Evolutionary conservation across 2,329 filamentous ascomycete genomes (phyloP), one percentile per base, ranked within the genome.

Genomic region (Botrytis fragariae): DNA sequence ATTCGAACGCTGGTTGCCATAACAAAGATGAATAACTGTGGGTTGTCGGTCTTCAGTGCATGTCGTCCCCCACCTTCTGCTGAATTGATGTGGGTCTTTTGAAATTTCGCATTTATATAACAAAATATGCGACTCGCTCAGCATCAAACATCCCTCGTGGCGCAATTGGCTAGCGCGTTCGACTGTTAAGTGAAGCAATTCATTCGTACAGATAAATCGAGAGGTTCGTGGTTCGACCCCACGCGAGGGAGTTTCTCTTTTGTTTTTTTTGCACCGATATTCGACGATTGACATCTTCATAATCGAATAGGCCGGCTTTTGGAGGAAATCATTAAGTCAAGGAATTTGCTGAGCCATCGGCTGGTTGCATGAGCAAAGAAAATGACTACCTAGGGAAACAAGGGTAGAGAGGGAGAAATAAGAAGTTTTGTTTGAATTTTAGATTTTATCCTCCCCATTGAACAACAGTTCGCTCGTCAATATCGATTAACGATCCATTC

Each of bases 121-220:
- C 10, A 8, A 4, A 37, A 39, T 22, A 29, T 22, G 14, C 1
- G 3, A 0, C 0, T 35, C 8, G 45, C 1, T n/a, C 32, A 39
- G 3, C 45, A 67, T 67, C 45, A 67, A 67, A 54, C 44, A 69
- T 69, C 51, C 67, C 67, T 69, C 67, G 67, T 69, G 67, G 67
- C 67, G 67, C 67, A 68, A 68, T 68, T 68, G 64, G 64, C 64
- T 68, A 68, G 64, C 64, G 63, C 63, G 63, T 67, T 67, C 63
- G 63, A 67, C 63, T 67, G 63, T 67, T 67, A 67, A 25, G 37
- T 42, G 37, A 29, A 29, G 35, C 60, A 42, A 42, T 20, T 63
- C 37, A 63, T 42, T 20, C 16, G 8, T 25, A 29, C 25, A 67
- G 45, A 37, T 45, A 32, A 35, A 67, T 67, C 63, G 63, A 67